Evolutionary conservation across 2,329 filamentous ascomycete genomes (phyloP).

Genomic region (Aspergillus chevalieri): DNA sequence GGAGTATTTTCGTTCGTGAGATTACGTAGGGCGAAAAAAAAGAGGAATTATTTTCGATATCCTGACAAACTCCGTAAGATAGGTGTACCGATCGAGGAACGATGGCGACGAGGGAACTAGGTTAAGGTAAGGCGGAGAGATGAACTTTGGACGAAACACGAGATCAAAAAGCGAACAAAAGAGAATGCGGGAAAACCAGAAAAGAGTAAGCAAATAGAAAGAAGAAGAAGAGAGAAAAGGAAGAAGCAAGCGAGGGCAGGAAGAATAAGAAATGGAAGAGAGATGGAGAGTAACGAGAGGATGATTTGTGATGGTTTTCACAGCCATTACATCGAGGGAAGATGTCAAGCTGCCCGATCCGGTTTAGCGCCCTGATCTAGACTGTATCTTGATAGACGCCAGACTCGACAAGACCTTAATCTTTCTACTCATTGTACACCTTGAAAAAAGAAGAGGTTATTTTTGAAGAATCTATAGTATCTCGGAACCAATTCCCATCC

Average conservation of each 20-base stretch:
- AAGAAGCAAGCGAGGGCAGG: background rate
- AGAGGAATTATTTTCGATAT: background rate
- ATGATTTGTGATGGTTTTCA: constrained; percentile 12
- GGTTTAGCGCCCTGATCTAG: constrained; percentile 14
- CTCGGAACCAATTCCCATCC: no score
- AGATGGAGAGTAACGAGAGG: constrained; percentile 8
- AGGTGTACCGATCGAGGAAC: constrained; percentile 13
- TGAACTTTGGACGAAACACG: constrained; percentile 3
- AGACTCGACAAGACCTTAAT: no score
- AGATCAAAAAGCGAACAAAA: constrained; percentile 12
- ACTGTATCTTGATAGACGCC: no score
- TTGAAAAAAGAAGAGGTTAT: no score
- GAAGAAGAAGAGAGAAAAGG: constrained; percentile 9
- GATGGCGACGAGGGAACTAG: constrained; percentile 16
- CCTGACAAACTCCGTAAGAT: constrained; percentile 4
- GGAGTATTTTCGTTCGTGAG: no score
- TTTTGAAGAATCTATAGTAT: no score
- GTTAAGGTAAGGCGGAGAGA: constrained; percentile 9
- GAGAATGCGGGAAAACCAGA: background rate
- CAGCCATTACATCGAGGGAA: constrained; percentile 20
- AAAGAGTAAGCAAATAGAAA: background rate
- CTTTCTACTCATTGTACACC: no score
- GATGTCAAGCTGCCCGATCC: constrained; percentile 21
- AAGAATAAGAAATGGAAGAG: background rate
- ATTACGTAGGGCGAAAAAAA: no score